Base-by-base conservation (phyloP, 371 early-diverging fungal genomes). In the Massospora cicadina region DNA sequence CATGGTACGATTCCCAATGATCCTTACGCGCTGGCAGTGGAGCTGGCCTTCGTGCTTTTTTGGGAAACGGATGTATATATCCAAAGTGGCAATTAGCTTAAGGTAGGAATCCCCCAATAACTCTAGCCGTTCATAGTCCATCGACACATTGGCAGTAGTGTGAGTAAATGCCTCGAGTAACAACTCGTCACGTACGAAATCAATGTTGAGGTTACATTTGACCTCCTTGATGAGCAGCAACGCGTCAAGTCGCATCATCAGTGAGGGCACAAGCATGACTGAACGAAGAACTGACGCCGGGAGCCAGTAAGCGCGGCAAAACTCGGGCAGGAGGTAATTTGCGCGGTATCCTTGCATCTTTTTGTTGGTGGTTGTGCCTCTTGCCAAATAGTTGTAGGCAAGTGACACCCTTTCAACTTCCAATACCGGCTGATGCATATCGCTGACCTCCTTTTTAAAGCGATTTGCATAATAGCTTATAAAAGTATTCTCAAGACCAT, bases 51-150 rank as follows among this genome's bases (percentile, higher is more conserved):
- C 96, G 65, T 91, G 81, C 56, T 85, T 81, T 33, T 77, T 72
- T 0, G 92, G 93, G 55, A 86, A 79, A 29, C 76, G 71, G 64
- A 82, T 84, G 70, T 87, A 95, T 7, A 95, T 71, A 59, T 87
- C 84, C 29, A 88, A 76, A 0, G 88, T 82, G 0, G 83, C 77
- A 29, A 87, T 73, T 64, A 90, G 81, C 72, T 97, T 98, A n/a
- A 98, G 77, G 65, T 94, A 85, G 3, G 89, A 83, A 70, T 98
- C 98, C 1, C 98, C 98, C 0, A 98, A 74, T 3, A 88, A 87
- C 74, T 98, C 98, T 0, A 98, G 76, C 2, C 98, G 87, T 73
- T 98, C 95, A 68, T 98, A 98, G 68, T 91, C 79, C 67, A 76
- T 79, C 2, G 77, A 79, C 68, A 81, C 74, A 65, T 75, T 79